Base-by-base conservation (phyloP, 495 filamentous ascomycete genomes). In the Hypoxylon lienhwacheense region DNA sequence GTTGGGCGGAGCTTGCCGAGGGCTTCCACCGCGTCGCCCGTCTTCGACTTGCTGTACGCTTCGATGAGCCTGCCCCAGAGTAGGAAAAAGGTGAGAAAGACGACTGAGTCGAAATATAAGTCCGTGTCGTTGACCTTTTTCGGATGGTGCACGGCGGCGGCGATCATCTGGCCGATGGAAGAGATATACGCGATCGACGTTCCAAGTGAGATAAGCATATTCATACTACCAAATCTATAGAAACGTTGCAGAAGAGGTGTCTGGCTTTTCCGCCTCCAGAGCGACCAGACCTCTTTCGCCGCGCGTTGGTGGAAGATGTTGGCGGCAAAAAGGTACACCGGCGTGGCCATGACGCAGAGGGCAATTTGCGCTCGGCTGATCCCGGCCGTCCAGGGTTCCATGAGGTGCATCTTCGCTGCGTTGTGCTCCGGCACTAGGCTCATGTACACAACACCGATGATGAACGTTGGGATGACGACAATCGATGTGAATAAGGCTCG, bases 221-320 rank as follows among this genome's bases (percentile, higher is more conserved):
- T 95, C 92, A 97, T 97, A 70, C 91, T 96, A 10, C 92, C 92
- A 60, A 97, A 97, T 10, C 89, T 83, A 59, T 91, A 92, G 58
- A 97, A 91, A 12, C 93, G 76, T 48, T 85, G 80, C 15, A 88
- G 61, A 7, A 95, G 64, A 0, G 91, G 91, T 2, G 86, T 83
- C 6, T 77, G 81, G 66, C 90, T 97, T 34, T 84, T 80, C n/a
- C 70, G 83, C 22, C 89, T 77, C 92, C 92, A 97, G 17, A 96
- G 68, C 0, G 85, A 80, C 48, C 76, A 74, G 14, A 97, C 75
- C 61, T 97, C 92, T 65, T 90, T 91, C 15, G 89, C 61, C 0
- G 89, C 87, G 12, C 88, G 81, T 1, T 71, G 65, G 63, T 97
- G 92, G 65, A 97, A 97, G 7, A 90, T 76, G 65, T 96, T 89